phyloP scores from a whole-genome alignment of 148 eudicot genomes.

The Heliosperma pusillum region DNA sequence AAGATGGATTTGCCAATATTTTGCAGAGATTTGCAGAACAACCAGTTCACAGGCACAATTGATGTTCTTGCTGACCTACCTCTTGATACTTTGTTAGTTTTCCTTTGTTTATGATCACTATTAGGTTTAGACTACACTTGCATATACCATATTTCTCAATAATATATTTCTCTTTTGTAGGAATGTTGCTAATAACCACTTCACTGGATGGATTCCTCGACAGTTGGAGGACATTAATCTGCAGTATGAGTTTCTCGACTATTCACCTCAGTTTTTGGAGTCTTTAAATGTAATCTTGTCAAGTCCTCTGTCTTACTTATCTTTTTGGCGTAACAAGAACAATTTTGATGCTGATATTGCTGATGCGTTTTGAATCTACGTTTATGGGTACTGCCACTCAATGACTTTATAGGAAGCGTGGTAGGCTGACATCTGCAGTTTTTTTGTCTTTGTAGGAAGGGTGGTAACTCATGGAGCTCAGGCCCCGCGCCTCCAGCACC shows the following conservation, averaged over 20 bases:
- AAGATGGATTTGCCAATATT: slow-evolving; percentile 1
- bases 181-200: slow-evolving; percentile 76
- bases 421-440: no score
- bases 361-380: no score
- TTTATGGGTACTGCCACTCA: no score
- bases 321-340: no score
- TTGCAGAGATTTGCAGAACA: slow-evolving; percentile 85
- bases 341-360: no score
- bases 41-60: slow-evolving; percentile 91
- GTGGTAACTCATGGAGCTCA: slow-evolving; percentile 73
- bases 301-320: background rate
- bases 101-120: background rate
- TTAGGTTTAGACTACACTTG: background rate
- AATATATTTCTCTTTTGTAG: slow-evolving; percentile 33
- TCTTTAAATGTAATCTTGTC: background rate
- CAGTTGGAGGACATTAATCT: slow-evolving; percentile 63
- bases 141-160: background rate
- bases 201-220: slow-evolving; percentile 85
- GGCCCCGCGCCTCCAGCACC: slow-evolving; percentile 98
- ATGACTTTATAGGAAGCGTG: no score
- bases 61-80: slow-evolving; percentile 82
- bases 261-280: background rate
- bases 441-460: slow-evolving; percentile 41
- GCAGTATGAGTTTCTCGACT: slow-evolving; percentile 48
- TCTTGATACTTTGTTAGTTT: slow-evolving; percentile 71